Conservation (phyloP, 345 rosid species). For the Lumnitzera littorea region DNA sequence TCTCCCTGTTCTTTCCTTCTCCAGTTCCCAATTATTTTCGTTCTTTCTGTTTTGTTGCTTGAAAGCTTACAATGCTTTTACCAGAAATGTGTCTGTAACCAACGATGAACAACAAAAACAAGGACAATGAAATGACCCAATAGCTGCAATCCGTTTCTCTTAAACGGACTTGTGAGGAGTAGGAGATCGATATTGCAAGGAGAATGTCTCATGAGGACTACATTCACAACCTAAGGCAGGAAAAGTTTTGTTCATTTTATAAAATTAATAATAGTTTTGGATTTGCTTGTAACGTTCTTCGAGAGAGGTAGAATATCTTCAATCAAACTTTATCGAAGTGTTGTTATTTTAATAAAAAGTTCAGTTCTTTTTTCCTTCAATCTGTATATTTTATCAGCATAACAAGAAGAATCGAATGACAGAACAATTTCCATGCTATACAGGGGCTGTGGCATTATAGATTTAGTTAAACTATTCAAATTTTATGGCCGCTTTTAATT, state of each 20-base stretch:
- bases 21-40: background rate
- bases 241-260: too few relatives aligned
- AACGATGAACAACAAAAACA: slow-evolving; percentile 18
- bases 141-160: slow-evolving; percentile 23
- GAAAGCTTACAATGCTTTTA: slow-evolving; percentile 48
- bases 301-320: too few relatives aligned
- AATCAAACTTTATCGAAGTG: too few relatives aligned
- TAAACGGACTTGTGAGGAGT: slow-evolving; percentile 7
- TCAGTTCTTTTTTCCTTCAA: too few relatives aligned
- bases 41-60: background rate
- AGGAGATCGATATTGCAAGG: slow-evolving; percentile 21
- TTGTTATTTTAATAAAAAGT: too few relatives aligned
- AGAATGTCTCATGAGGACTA: slow-evolving; percentile 65
- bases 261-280: slow-evolving; percentile 1
- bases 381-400: too few relatives aligned
- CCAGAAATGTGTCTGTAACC: slow-evolving; percentile 37
- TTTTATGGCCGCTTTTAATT: too few relatives aligned
- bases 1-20: background rate
- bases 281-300: background rate
- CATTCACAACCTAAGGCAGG: slow-evolving; percentile 39
- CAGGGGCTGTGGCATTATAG: too few relatives aligned
- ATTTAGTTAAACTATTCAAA: too few relatives aligned
- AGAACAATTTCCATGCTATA: too few relatives aligned
- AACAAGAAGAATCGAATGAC: too few relatives aligned
- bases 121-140: slow-evolving; percentile 14